These are phyloP conservation scores for Chiua virens DNA, from an alignment of 768 basidiomycete species.

Conservation along the genomic window DNA sequence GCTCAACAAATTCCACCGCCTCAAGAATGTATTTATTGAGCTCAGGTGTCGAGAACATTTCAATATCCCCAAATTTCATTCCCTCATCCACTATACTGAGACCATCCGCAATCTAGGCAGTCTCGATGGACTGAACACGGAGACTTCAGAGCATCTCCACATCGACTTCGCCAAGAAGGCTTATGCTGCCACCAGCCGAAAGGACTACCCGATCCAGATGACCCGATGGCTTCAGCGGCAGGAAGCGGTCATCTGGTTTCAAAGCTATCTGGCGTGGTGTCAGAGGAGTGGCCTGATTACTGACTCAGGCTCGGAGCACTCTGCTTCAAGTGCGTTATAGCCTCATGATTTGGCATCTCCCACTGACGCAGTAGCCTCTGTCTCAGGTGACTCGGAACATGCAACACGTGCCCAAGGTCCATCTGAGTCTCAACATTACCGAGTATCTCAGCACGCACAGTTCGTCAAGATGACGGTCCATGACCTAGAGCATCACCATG, in stretches of 20 bases:
- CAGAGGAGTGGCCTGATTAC: no score
- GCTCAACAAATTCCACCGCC: not conserved
- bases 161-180: conserved; percentile 1
- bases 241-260: not conserved
- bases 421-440: not conserved
- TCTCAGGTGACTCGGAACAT: no score
- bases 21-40: not conserved
- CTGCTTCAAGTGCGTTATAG: no score
- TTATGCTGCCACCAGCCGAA: not conserved
- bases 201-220: not conserved
- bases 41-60: not conserved
- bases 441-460: not conserved
- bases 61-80: conserved; percentile 1
- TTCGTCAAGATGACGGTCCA: not conserved
- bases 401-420: no score
- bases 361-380: no score
- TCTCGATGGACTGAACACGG: not conserved
- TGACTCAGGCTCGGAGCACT: no score
- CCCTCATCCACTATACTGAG: not conserved
- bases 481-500: not conserved
- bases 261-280: not conserved
- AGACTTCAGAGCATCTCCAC: not conserved
- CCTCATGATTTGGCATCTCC: no score
- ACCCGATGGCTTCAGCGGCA: not conserved
- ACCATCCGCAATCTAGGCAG: not conserved